Conservation (phyloP, 305 asterid genomes). For the Plantago lanceolata region DNA sequence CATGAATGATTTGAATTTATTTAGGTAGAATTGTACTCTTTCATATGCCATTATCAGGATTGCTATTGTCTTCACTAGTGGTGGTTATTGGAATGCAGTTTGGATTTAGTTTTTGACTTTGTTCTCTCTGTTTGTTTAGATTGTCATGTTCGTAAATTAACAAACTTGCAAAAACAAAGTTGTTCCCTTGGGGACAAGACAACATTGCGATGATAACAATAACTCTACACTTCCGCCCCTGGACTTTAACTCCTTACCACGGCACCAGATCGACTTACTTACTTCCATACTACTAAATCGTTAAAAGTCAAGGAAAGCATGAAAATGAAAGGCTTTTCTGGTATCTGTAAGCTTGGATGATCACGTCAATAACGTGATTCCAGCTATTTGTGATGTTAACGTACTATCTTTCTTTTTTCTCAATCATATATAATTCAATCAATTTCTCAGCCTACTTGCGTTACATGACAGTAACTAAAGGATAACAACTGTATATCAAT, state of each 20-base stretch:
- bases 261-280: too few species aligned
- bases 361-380: slow-evolving; percentile 16
- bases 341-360: slow-evolving; percentile 3
- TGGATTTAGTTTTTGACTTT: neutral
- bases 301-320: neutral
- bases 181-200: too few species aligned
- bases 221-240: too few species aligned
- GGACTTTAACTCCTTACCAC: too few species aligned
- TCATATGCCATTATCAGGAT: neutral
- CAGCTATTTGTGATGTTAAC: slow-evolving; percentile 6
- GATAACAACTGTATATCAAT: neutral
- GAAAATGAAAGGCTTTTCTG: neutral
- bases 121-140: too few species aligned
- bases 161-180: too few species aligned
- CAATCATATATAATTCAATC: neutral
- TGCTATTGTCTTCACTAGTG: slow-evolving; percentile 1
- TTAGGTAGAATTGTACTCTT: slow-evolving; percentile 5
- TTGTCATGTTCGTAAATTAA: too few species aligned
- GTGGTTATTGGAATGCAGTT: slow-evolving; percentile 11
- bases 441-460: neutral
- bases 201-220: too few species aligned
- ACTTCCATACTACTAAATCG: neutral
- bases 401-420: neutral
- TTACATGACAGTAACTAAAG: neutral
- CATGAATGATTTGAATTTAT: slow-evolving; percentile 15